Base-by-base conservation (phyloP, 2,329 filamentous ascomycete species). In the Phialocephala sp. region DNA sequence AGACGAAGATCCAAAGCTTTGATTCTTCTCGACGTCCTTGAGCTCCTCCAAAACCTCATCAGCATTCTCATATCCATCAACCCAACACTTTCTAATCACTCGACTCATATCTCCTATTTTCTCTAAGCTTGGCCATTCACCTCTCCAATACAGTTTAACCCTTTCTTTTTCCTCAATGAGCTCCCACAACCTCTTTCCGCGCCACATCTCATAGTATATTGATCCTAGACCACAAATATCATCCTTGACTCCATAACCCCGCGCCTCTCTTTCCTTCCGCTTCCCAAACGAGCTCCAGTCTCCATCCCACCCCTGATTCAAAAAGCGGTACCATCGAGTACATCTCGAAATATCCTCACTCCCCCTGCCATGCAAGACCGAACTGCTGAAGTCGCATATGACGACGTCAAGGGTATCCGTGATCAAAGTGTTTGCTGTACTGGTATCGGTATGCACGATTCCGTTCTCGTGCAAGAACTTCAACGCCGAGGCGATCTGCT, bases 331-430 rank as follows among this genome's bases (percentile, higher is more conserved):
- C 57, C 62, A 60, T n/a, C 62, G 47, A n/a, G 57, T 56, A 50
- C 57, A 64, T 45, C 57, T 27, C 4, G 39, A 45, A 27, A 56
- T 60, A n/a, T 59, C 37, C 8, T 39, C 50, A n/a, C 27, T 45
- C 14, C 56, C 18, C 1, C 45, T n/a, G 20, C 62, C 56, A 24
- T 64, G 43, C 22, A 64, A 52, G 18, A 60, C 43, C 20, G 56
- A 59, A 43, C 43, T 59, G 37, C 62, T 60, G 27, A 64, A 64
- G 27, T 64, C 62, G 22, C 62, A 64, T 11, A 64, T 45, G 56
- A 60, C 56, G 24, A 64, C 56, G 37, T 64, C 62, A 22, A 59
- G 45, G n/a, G 20, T 45, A 9, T 57, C 41, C 9, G 62, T 64
- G 45, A 64, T 56, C 45, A 64, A 55, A 1, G 62, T 64, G 57